Evolutionary conservation across 2,329 filamentous ascomycete species (phyloP).

Genomic region (Penicillium thymicola): DNA sequence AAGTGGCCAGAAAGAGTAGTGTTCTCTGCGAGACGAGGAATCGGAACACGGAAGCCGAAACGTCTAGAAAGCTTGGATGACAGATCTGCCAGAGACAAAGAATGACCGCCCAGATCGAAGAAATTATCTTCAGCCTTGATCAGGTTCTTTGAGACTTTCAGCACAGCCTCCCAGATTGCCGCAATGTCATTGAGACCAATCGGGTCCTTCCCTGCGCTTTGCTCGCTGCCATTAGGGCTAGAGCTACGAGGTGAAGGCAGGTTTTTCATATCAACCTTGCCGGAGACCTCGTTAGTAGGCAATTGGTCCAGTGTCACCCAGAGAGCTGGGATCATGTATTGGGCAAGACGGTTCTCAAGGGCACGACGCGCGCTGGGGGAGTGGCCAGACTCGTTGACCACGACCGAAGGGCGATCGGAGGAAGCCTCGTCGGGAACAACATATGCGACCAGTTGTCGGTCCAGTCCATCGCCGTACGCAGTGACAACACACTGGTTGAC

Average conservation of each 20-base stretch:
- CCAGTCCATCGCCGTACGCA: constrained; percentile 71
- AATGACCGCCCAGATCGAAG: constrained; percentile 78
- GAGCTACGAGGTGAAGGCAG: constrained; percentile 63
- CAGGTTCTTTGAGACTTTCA: constrained; percentile 61
- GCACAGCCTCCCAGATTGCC: constrained; percentile 67
- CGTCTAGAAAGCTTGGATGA: constrained; percentile 65
- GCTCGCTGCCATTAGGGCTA: constrained; percentile 42
- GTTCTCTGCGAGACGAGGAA: constrained; percentile 67
- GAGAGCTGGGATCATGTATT: constrained; percentile 78
- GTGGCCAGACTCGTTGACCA: constrained; percentile 68
- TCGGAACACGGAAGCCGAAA: constrained; percentile 70
- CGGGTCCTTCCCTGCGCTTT: constrained; percentile 56
- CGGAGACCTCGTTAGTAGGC: constrained; percentile 74
- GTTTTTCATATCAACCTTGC: constrained; percentile 71
- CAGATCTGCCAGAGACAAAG: constrained; percentile 71
- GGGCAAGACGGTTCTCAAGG: constrained; percentile 65
- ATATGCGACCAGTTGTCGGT: constrained; percentile 73
- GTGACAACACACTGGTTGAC: constrained; percentile 70
- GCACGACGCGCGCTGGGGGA: constrained; percentile 66
- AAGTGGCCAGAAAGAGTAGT: constrained; percentile 71
- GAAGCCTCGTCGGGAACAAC: constrained; percentile 64
- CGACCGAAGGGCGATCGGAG: constrained; percentile 57
- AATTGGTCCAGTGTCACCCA: constrained; percentile 71
- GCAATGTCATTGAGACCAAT: constrained; percentile 66
- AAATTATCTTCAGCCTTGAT: constrained; percentile 72